Evolutionary conservation across 169 alveolate species (phyloP), one percentile per base, ranked within the genome.

Genomic region (Plasmodium falciparum): DNA sequence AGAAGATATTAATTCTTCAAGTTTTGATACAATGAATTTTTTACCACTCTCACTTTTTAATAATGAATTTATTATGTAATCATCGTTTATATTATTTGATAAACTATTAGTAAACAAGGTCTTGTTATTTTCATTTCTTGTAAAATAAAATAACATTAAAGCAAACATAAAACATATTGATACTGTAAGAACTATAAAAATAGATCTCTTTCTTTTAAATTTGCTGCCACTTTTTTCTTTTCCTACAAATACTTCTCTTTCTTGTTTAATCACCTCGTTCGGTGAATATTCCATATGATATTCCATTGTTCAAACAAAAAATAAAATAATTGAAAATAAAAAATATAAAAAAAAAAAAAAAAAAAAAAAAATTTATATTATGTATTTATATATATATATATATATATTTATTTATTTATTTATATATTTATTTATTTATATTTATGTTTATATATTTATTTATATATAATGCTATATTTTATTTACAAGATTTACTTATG

Each of bases 11-110:
- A 62, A 29, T 54, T 83, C 91, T 29, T 59, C 66, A 3, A 83
- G 2, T 29, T 83, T 83, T 12, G 91, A 83, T 17, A 47, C 65
- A 26, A 83, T 69, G 50, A 83, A 69, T 83, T 69, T 83, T 17
- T 83, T 83, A 12, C 80, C 91, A 33, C 66, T 45, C 7, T 70
- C 52, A 26, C 85, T 83, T n/a, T 83, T 83, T 54, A 83, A 83
- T 12, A 83, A 39, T 6, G 66, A 39, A 20, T 15, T 67, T 3
- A 83, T 83, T 12, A 83, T 29, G 9, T 20, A 56, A 13, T 83
- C 91, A 66, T 76, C 89, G 39, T 59, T 76, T 33, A 15, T 3
- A 4, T 58, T 61, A 7, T 58, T 54, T 6, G 11, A 8, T 26
- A 29, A 5, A 26, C 24, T 63, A 2, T 54, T 39, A 4, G 26